Percentiles rank a stretch among this genome's conserved stretches.
These are phyloP conservation scores for Nemania sp. DNA, from an alignment of 2,329 filamentous ascomycete genomes.

Conservation along the genomic window DNA sequence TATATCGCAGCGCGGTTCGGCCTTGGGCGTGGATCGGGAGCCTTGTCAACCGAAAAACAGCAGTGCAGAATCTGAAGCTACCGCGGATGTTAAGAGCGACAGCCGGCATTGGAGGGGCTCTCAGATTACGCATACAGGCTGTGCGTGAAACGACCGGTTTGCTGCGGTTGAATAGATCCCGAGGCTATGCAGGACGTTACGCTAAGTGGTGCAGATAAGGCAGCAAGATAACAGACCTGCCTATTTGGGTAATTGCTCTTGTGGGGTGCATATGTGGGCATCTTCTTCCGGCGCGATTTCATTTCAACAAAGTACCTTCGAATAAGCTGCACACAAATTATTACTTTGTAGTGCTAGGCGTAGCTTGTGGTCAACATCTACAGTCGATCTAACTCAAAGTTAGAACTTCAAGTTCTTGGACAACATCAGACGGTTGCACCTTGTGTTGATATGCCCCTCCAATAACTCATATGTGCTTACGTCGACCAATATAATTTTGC, in stretches of 20 bases:
- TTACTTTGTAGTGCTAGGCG: not conserved
- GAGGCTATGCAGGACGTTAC: not conserved
- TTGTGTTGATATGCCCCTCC: too few relatives aligned
- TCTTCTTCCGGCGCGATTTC: too few relatives aligned
- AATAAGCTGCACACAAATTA: not conserved
- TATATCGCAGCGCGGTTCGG: not conserved
- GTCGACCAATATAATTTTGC: too few relatives aligned
- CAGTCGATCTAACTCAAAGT: too few relatives aligned
- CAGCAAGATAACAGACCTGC: slow-evolving; percentile 1
- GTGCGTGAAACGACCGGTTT: slow-evolving; percentile 7
- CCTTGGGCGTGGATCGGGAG: not conserved
- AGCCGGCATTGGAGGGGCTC: not conserved
- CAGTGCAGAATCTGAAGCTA: not conserved
- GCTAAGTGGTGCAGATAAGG: not conserved
- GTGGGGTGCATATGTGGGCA: not conserved
- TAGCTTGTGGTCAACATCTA: too few relatives aligned
- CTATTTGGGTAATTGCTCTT: slow-evolving; percentile 11
- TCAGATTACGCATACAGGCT: too few relatives aligned
- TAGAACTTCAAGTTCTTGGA: too few relatives aligned
- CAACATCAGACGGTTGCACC: too few relatives aligned
- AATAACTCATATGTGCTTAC: too few relatives aligned
- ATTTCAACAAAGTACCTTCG: too few relatives aligned
- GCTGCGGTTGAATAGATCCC: slow-evolving; percentile 11
- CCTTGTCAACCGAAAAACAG: not conserved
- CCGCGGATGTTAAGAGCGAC: slow-evolving; percentile 1